Evolutionary conservation across 176 grass and related monocot species (phyloP), one percentile per base, ranked within the genome.

Genomic region (Chloris gayana): DNA sequence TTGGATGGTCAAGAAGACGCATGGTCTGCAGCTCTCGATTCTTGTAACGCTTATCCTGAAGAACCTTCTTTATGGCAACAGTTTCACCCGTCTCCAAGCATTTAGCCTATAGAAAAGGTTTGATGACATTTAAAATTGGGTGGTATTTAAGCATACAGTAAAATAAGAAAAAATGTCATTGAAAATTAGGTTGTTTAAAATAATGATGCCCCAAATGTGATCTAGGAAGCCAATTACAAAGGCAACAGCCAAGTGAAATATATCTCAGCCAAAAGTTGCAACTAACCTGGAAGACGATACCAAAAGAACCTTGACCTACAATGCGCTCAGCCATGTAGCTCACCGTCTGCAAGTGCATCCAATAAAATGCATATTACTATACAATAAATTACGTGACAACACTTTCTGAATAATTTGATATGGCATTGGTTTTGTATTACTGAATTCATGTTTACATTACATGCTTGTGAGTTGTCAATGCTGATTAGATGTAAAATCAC

Each of bases 1-100:
- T 94, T 66, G 92, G 92, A 56, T 94, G 88, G 80, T 94, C 92
- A 70, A 94, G 83, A 71, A 91, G 83, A 42, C 88, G 92, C 88
- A 94, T 94, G 53, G 88, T 94, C 56, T 94, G 92, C 31, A 94
- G 76, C 64, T 94, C 92, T 31, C 92, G 92, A 68, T 94, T 94
- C 88, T 94, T 94, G 83, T 94, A 94, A n/a, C 92, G 87, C 85
- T 94, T 94, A 42, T 94, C 92, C 82, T 94, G 92, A 69, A 94
- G 88, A 83, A 94, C 92, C 86, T 94, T 94, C 83, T 94, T 94
- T 70, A 94, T 94, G 12, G 92, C 92, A 60, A 94, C 92, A 70
- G 88, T 91, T 77, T 94, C 92, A 62, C 92, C 86, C 14, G 80
- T 94, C 83, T 94, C 92, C 68, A 94, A 80, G 46, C 92, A 94